These are phyloP conservation scores for Bullera alba DNA, from an alignment of 768 basidiomycete genomes.

Conservation along the genomic window DNA sequence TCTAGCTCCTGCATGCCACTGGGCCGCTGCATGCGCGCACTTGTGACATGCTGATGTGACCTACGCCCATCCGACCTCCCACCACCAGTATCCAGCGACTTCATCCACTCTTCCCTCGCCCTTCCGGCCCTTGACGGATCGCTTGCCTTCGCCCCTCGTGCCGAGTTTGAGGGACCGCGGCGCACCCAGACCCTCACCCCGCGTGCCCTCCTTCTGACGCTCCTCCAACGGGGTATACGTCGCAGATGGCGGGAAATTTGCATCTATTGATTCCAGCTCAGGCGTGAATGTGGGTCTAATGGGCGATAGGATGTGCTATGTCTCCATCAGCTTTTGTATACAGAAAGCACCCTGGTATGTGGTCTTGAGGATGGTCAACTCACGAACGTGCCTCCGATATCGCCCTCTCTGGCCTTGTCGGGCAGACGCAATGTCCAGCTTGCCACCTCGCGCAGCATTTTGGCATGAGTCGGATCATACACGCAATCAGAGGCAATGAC, in stretches of 20 bases:
- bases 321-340: background rate
- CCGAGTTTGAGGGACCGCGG: conserved; percentile 2
- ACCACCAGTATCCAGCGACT: conserved; percentile 29
- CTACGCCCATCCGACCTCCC: conserved; percentile 31
- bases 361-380: conserved; percentile 9
- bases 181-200: background rate
- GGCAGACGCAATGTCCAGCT: conserved; percentile 36
- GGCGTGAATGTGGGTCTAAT: conserved; percentile 43
- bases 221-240: conserved; percentile 13
- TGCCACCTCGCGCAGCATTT: conserved; percentile 36
- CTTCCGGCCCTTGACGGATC: conserved; percentile 12
- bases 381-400: conserved; percentile 42
- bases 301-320: conserved; percentile 43
- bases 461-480: conserved; percentile 43
- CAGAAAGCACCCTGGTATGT: background rate
- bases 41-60: too few relatives aligned
- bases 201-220: conserved; percentile 4
- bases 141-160: conserved; percentile 5
- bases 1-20: too few relatives aligned
- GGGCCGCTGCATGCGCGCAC: too few relatives aligned
- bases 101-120: conserved; percentile 30
- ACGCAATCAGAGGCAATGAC: conserved; percentile 45
- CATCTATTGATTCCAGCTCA: conserved; percentile 41
- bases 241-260: conserved; percentile 32
- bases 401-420: conserved; percentile 13